Conservation (phyloP, 2,329 filamentous ascomycete genomes). For the Leptographium lundbergii region DNA sequence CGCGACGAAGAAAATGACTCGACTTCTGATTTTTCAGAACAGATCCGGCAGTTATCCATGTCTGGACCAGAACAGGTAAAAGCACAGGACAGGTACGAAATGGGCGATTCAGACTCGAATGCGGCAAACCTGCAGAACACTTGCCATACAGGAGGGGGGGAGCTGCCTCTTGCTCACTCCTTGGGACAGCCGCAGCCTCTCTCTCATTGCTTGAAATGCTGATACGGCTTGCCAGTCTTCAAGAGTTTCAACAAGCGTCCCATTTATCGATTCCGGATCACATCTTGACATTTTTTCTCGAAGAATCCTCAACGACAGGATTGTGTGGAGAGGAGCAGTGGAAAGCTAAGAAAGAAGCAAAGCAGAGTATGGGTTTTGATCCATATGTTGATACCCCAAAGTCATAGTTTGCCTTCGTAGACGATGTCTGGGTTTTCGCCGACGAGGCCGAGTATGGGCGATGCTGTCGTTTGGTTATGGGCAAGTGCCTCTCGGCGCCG, state of each 20-base stretch:
- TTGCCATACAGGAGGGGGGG: not conserved
- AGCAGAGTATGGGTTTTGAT: constrained; percentile 40
- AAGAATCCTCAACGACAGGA: constrained; percentile 42
- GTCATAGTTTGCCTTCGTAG: constrained; percentile 7
- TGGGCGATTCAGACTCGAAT: not conserved
- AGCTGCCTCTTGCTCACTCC: constrained; percentile 31
- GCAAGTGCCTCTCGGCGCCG: not conserved
- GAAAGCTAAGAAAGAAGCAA: constrained; percentile 31
- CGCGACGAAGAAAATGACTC: not conserved
- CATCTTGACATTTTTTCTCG: constrained; percentile 76
- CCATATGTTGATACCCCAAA: constrained; percentile 36
- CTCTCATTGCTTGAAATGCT: constrained; percentile 78
- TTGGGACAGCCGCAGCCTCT: constrained; percentile 40
- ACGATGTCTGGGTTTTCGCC: not conserved
- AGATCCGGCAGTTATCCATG: constrained; percentile 25
- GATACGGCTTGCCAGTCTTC: constrained; percentile 71
- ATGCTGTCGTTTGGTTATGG: not conserved
- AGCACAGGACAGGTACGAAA: not conserved
- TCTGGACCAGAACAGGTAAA: constrained; percentile 6
- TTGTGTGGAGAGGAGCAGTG: constrained; percentile 31
- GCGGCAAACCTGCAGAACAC: no score
- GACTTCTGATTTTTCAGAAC: not conserved
- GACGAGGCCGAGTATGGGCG: not conserved
- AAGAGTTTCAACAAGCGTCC: constrained; percentile 83
- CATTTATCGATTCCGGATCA: constrained; percentile 87